Evolutionary conservation across 1,139 yeast species (phyloP).

Genomic region (Debaryomyces subglobosus): DNA sequence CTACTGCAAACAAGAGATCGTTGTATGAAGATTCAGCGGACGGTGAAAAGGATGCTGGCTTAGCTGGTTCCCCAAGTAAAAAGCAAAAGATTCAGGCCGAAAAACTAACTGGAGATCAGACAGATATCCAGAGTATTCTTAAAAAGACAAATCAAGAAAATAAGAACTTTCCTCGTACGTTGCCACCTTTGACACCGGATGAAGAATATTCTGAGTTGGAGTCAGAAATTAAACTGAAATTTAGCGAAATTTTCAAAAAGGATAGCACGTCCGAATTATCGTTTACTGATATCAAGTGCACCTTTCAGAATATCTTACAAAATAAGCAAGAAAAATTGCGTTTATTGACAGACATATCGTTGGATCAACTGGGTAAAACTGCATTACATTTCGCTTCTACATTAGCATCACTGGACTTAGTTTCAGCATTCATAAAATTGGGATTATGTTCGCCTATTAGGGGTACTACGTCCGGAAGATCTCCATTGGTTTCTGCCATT

Average conservation of each 20-base stretch:
- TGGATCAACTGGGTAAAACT: constrained; percentile 47
- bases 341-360: constrained; percentile 36
- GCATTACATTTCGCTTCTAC: constrained; percentile 52
- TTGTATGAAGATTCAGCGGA: constrained; percentile 19
- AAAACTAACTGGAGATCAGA: background rate
- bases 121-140: constrained; percentile 5
- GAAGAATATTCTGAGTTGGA: constrained; percentile 36
- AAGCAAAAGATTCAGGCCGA: constrained; percentile 23
- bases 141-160: constrained; percentile 35
- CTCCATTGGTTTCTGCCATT: constrained; percentile 44
- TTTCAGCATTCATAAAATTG: constrained; percentile 38
- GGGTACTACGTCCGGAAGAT: constrained; percentile 44
- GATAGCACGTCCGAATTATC: constrained; percentile 39
- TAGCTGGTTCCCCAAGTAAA: constrained; percentile 38
- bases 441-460: constrained; percentile 46
- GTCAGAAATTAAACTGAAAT: constrained; percentile 59
- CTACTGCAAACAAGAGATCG: constrained; percentile 17
- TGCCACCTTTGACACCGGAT: constrained; percentile 51
- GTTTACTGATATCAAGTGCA: constrained; percentile 35
- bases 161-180: constrained; percentile 52
- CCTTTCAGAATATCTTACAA: constrained; percentile 24
- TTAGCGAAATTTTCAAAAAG: constrained; percentile 47
- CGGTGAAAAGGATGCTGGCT: constrained; percentile 15
- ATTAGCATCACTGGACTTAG: constrained; percentile 42
- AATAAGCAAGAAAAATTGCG: constrained; percentile 14